Evolutionary conservation across 345 rosid species (phyloP).

Genomic region (Citrus glauca): DNA sequence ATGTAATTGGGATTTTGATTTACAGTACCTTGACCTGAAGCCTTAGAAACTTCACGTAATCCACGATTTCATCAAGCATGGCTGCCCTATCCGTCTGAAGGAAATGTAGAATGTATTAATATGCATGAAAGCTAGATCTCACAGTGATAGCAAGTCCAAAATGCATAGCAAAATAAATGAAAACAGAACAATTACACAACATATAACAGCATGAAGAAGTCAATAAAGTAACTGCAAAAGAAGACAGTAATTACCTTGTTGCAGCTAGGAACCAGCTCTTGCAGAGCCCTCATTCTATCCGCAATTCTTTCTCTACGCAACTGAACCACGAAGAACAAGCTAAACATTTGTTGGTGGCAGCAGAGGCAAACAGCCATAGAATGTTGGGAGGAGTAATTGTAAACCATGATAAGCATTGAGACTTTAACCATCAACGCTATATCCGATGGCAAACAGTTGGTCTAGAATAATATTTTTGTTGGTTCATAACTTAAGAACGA

Average conservation of each 20-base stretch:
- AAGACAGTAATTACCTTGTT: slow-evolving; percentile 45
- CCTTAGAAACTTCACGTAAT: slow-evolving; percentile 76
- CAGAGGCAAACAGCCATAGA: background rate
- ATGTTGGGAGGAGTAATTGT: background rate
- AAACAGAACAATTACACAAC: background rate
- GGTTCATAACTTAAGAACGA: background rate
- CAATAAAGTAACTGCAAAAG: background rate
- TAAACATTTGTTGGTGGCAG: background rate
- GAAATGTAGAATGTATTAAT: slow-evolving; percentile 3
- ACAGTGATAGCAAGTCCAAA: background rate
- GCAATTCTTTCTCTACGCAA: slow-evolving; percentile 72
- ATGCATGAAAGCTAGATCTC: background rate
- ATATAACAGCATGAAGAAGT: background rate
- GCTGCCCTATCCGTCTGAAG: slow-evolving; percentile 74
- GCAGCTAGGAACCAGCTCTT: slow-evolving; percentile 73
- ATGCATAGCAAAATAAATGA: background rate
- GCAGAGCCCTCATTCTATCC: slow-evolving; percentile 70
- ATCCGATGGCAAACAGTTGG: no score
- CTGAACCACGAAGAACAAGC: slow-evolving; percentile 27
- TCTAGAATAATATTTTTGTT: no score
- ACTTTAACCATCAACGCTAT: no score
- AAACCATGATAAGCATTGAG: background rate
- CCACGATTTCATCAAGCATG: slow-evolving; percentile 82
- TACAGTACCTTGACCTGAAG: slow-evolving; percentile 74
- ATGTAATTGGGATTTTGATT: background rate